phyloP scores from a whole-genome alignment of 2,329 filamentous ascomycete genomes.

The Aspergillus ruber region DNA sequence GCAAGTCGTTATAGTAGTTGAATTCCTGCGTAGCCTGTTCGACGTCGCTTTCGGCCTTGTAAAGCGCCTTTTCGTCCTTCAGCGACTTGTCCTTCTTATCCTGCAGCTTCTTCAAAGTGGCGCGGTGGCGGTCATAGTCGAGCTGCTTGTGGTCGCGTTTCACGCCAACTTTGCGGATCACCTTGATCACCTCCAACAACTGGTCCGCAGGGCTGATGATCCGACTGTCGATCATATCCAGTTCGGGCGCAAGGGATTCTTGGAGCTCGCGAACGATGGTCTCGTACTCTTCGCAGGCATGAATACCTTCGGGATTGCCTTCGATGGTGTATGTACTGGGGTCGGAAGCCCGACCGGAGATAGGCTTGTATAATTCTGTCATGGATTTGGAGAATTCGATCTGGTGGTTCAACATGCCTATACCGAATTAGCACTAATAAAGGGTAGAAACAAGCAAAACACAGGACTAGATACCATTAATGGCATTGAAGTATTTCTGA shows the following conservation, averaged over 20 bases:
- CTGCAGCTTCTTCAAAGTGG: constrained; percentile 83
- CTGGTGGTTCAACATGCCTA: constrained; percentile 89
- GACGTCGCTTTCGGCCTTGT: constrained; percentile 87
- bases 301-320: constrained; percentile 87
- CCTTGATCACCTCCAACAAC: constrained; percentile 88
- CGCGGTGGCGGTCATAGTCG: constrained; percentile 84
- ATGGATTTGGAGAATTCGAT: constrained; percentile 97
- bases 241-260: constrained; percentile 77
- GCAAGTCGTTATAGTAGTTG: constrained; percentile 94
- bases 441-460: not conserved
- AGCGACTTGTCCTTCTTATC: constrained; percentile 95
- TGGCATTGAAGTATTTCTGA: constrained; percentile 93
- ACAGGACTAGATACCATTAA: constrained; percentile 60
- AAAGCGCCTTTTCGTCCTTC: constrained; percentile 96
- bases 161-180: constrained; percentile 76
- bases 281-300: constrained; percentile 95
- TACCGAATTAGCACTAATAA: constrained; percentile 1
- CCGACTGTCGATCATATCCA: constrained; percentile 93
- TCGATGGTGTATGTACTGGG: constrained; percentile 74
- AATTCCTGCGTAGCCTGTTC: constrained; percentile 92
- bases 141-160: constrained; percentile 98
- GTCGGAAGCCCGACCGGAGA: constrained; percentile 91
- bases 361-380: constrained; percentile 95
- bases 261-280: constrained; percentile 82
- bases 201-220: constrained; percentile 91